These are phyloP conservation scores for Ogataea ramenticola DNA, from an alignment of 805 yeast species.

Conservation along the genomic window DNA sequence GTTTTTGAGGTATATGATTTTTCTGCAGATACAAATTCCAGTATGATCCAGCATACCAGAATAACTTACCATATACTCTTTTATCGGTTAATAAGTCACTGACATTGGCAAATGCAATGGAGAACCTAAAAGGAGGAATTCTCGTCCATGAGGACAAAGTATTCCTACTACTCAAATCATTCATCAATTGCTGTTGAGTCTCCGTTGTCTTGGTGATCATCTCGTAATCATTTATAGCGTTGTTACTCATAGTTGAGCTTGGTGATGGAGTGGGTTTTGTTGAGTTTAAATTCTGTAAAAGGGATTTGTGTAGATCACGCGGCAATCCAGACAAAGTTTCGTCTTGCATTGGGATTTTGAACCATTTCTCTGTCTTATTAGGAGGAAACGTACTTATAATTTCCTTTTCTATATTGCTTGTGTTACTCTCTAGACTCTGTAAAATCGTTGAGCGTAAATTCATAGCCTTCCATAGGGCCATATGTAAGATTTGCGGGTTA, in stretches of 20 bases:
- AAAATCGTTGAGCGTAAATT: slow-evolving; percentile 34
- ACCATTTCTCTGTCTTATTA: slow-evolving; percentile 26
- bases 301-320: slow-evolving; percentile 20
- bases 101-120: slow-evolving; percentile 43
- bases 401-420: slow-evolving; percentile 22
- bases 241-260: neutral
- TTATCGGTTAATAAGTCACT: slow-evolving; percentile 36
- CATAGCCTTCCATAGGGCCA: slow-evolving; percentile 44
- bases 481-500: slow-evolving; percentile 30
- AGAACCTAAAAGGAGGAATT: slow-evolving; percentile 48
- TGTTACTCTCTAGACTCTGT: slow-evolving; percentile 14
- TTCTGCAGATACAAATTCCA: slow-evolving; percentile 53
- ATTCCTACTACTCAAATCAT: neutral
- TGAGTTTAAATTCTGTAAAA: slow-evolving; percentile 16
- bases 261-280: neutral
- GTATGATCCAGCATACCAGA: slow-evolving; percentile 57
- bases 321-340: slow-evolving; percentile 42
- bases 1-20: slow-evolving; percentile 29
- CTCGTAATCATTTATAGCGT: slow-evolving; percentile 11
- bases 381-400: slow-evolving; percentile 23
- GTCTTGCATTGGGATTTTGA: slow-evolving; percentile 36
- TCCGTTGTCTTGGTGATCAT: slow-evolving; percentile 20
- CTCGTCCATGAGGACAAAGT: slow-evolving; percentile 25
- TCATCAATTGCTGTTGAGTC: neutral
- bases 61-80: slow-evolving; percentile 42